Evolutionary conservation across 176 grass and related monocot species (phyloP), one percentile per base, ranked within the genome.

Genomic region (Phoenix roebelenii): DNA sequence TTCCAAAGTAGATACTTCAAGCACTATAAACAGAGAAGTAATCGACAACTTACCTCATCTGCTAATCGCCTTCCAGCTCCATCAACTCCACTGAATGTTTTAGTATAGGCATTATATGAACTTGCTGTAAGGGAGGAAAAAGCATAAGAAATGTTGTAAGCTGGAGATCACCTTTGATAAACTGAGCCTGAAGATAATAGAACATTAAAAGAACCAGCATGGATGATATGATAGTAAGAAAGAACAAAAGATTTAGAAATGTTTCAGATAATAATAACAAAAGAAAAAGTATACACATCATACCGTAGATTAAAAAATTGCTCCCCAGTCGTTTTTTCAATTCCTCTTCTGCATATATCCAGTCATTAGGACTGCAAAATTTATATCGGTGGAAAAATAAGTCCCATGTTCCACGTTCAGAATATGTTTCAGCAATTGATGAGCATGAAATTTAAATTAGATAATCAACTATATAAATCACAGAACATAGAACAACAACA

Each of bases 301-400:
- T 79, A 95, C 90, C 83, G 62, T 95, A 89, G 58, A 95, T 89
- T 58, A 77, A 71, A 63, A 89, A 89, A 51, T 79, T 79, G 20
- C 71, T 64, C 68, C 90, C 82, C 19, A 95, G 66, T 44, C 64
- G 60, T 64, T 57, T 81, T 60, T 82, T 86, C 16, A 95, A 79
- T 49, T 79, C 71, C 69, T 79, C 62, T 61, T 79, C 64, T 15
- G 82, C 77, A 72, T 89, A 95, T 65, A 73, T 89, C 86, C 86
- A 95, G 74, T 89, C 86, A 48, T 64, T 86, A 15, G 82, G 60
- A 72, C 90, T 95, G 68, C 63, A 76, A 55, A 66, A 39, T 29
- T 29, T 71, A 20, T 25, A 67, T 16, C 5, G 68, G 74, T 35
- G 18, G 2, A n/a, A 73, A 12, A 50, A 44, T 59, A 69, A 51